Conservation (phyloP, 495 filamentous ascomycete species). For the Hypoxylon subgilvum region DNA sequence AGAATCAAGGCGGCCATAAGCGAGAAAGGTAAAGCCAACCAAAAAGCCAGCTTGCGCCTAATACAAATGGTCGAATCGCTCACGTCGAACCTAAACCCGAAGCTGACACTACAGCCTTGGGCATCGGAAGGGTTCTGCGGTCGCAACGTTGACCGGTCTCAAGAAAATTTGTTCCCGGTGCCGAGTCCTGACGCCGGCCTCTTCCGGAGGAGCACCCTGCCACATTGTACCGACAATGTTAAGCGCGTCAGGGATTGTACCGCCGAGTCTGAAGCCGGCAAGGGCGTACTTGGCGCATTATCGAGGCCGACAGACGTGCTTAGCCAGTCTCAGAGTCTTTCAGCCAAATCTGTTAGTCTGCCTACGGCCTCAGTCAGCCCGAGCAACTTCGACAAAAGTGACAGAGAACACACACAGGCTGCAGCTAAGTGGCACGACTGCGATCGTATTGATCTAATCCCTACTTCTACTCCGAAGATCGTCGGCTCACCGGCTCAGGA, state of each 20-base stretch:
- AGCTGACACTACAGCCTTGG: neutral
- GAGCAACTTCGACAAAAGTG: too few relatives aligned
- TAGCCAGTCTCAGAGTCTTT: neutral
- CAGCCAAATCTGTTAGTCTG: neutral
- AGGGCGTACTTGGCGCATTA: neutral
- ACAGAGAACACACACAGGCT: too few relatives aligned
- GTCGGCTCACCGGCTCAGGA: too few relatives aligned
- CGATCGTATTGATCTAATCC: too few relatives aligned
- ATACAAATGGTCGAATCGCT: neutral
- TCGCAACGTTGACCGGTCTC: neutral
- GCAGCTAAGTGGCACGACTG: too few relatives aligned
- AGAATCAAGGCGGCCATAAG: neutral
- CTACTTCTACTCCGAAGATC: too few relatives aligned
- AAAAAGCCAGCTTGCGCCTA: neutral
- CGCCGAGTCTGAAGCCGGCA: neutral
- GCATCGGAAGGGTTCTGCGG: neutral
- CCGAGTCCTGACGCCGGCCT: neutral
- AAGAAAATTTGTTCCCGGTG: neutral
- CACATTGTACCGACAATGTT: too few relatives aligned
- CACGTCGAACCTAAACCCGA: neutral
- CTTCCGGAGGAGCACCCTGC: too few relatives aligned
- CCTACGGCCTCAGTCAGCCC: too few relatives aligned
- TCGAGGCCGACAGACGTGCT: neutral
- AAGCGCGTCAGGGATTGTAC: too few relatives aligned
- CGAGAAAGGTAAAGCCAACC: neutral